phyloP scores from a whole-genome alignment of 441 rosid species.

The Croton setiger region DNA sequence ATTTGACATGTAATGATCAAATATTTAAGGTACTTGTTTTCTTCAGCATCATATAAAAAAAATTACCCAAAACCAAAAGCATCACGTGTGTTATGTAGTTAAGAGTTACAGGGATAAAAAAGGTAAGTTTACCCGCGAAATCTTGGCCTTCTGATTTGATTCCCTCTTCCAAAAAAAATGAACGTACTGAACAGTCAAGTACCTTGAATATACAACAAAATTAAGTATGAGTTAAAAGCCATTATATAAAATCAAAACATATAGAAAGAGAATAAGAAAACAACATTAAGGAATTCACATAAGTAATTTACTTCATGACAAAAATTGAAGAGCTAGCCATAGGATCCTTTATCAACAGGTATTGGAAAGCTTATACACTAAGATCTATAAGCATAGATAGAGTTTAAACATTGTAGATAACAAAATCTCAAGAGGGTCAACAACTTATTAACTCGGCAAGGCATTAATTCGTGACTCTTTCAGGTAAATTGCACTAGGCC shows the following conservation, averaged over 20 bases:
- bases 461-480: constrained; percentile 79
- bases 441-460: constrained; percentile 57
- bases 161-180: constrained; percentile 99
- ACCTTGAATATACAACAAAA: constrained; percentile 38
- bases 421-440: neutral
- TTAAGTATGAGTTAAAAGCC: neutral
- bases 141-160: constrained; percentile 97
- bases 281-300: neutral
- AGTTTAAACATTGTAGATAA: neutral
- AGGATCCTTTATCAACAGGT: too few relatives aligned
- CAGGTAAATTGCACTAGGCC: constrained; percentile 74
- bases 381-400: neutral
- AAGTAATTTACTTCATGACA: constrained; percentile 2
- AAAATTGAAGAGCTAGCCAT: neutral
- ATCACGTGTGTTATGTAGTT: neutral
- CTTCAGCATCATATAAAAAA: neutral
- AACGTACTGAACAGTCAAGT: constrained; percentile 93
- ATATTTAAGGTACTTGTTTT: neutral
- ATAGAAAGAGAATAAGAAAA: neutral
- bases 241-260: neutral
- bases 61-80: neutral
- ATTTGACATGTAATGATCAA: neutral
- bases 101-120: constrained; percentile 4
- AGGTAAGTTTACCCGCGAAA: constrained; percentile 59
- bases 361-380: neutral